phyloP scores from a whole-genome alignment of 2,329 filamentous ascomycete genomes.

The Byssothecium circinans region DNA sequence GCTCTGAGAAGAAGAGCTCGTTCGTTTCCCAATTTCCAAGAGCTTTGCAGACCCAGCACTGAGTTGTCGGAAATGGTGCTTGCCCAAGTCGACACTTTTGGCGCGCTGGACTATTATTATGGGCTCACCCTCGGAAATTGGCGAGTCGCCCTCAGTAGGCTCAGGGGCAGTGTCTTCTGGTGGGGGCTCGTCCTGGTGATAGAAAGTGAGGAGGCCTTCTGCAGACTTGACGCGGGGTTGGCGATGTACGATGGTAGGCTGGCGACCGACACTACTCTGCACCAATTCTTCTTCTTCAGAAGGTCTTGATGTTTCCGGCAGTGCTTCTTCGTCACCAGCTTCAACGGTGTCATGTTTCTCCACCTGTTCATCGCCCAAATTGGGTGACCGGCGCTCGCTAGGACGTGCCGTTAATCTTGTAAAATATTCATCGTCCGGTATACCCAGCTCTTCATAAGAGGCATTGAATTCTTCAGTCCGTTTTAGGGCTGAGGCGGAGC shows the following conservation, averaged over 20 bases:
- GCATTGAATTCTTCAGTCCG: slow-evolving; percentile 58
- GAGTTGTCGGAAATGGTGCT: slow-evolving; percentile 68
- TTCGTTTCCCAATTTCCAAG: slow-evolving; percentile 60
- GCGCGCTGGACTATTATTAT: slow-evolving; percentile 61
- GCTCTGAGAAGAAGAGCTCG: slow-evolving; percentile 32
- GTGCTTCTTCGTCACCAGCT: slow-evolving; percentile 44
- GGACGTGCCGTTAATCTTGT: slow-evolving; percentile 55
- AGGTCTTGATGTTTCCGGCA: slow-evolving; percentile 21
- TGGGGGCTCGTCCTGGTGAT: slow-evolving; percentile 38
- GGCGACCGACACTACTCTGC: slow-evolving; percentile 57
- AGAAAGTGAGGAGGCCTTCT: slow-evolving; percentile 61
- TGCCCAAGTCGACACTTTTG: slow-evolving; percentile 68
- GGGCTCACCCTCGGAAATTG: slow-evolving; percentile 35
- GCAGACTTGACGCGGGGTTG: slow-evolving; percentile 61
- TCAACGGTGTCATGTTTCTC: slow-evolving; percentile 37
- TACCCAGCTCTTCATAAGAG: slow-evolving; percentile 66
- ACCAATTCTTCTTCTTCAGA: slow-evolving; percentile 46
- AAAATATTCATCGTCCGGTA: slow-evolving; percentile 75
- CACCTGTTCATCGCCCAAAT: slow-evolving; percentile 52
- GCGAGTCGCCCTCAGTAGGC: slow-evolving; percentile 32
- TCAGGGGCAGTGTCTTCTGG: slow-evolving; percentile 36
- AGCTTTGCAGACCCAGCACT: slow-evolving; percentile 78
- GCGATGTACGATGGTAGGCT: slow-evolving; percentile 66
- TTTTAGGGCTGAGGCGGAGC: slow-evolving; percentile 45
- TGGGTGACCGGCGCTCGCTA: slow-evolving; percentile 46